These are phyloP conservation scores for Pleurotus eryngii DNA, from an alignment of 768 basidiomycete genomes.

Conservation along the genomic window DNA sequence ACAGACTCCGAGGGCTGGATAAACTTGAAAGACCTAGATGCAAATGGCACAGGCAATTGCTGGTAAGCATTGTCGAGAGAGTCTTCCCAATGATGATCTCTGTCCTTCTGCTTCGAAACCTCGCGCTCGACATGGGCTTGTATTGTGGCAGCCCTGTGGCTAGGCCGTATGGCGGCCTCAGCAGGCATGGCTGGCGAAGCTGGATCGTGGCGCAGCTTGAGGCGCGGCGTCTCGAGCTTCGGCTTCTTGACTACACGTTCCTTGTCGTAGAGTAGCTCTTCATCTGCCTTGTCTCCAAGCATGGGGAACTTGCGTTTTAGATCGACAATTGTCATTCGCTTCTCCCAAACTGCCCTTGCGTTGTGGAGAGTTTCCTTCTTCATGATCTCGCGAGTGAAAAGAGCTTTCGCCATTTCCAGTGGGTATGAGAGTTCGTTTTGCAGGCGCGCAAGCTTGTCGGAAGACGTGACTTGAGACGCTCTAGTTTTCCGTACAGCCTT, in stretches of 20 bases:
- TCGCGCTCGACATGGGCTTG: slow-evolving; percentile 60
- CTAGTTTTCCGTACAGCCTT: slow-evolving; percentile 94
- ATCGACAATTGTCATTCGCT: slow-evolving; percentile 69
- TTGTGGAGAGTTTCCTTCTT: slow-evolving; percentile 67
- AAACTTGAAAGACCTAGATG: slow-evolving; percentile 67
- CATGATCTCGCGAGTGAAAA: slow-evolving; percentile 68
- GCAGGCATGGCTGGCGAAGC: slow-evolving; percentile 34
- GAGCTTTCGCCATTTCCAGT: slow-evolving; percentile 65
- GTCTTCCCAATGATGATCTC: slow-evolving; percentile 85
- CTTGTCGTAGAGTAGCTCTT: slow-evolving; percentile 71
- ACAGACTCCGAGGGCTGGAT: slow-evolving; percentile 38
- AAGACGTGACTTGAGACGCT: slow-evolving; percentile 82
- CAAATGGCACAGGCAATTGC: slow-evolving; percentile 49
- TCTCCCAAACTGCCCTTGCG: slow-evolving; percentile 72
- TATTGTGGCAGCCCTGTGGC: slow-evolving; percentile 61
- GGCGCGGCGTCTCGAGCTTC: slow-evolving; percentile 40
- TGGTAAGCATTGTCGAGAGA: slow-evolving; percentile 78
- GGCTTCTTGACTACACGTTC: slow-evolving; percentile 60
- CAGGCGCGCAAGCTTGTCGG: slow-evolving; percentile 84
- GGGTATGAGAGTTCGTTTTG: slow-evolving; percentile 72
- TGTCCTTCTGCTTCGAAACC: slow-evolving; percentile 61
- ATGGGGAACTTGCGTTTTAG: slow-evolving; percentile 73
- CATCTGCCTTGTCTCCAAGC: slow-evolving; percentile 62
- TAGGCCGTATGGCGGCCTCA: slow-evolving; percentile 57
- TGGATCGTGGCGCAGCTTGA: slow-evolving; percentile 50